Percentiles rank a stretch among this genome's conserved stretches.
Evolutionary conservation across 805 yeast species (phyloP).

Genomic region (Pichia nanzhaoensis): DNA sequence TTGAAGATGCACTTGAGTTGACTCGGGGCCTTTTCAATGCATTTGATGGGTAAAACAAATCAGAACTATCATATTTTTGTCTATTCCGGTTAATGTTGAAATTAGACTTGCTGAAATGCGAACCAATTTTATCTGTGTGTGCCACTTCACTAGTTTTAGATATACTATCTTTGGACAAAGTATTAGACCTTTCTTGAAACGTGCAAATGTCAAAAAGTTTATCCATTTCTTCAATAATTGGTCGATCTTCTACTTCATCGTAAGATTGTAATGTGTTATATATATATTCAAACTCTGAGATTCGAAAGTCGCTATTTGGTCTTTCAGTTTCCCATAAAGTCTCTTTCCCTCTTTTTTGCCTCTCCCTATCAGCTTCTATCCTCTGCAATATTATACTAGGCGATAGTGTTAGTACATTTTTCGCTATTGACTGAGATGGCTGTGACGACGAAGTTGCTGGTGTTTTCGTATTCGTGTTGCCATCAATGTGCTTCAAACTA

Average conservation of each 20-base stretch:
- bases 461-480: not conserved
- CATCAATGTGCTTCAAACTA: not conserved
- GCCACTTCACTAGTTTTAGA: not conserved
- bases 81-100: too few species aligned
- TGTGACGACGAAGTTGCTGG: conserved; percentile 2
- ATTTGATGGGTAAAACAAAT: conserved; percentile 1
- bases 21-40: not conserved
- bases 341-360: conserved; percentile 81
- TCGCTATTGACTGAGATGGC: not conserved
- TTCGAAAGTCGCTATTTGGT: conserved; percentile 20
- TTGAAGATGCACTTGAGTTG: not conserved
- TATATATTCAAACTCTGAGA: conserved; percentile 31
- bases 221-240: conserved; percentile 22
- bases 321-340: conserved; percentile 65
- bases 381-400: conserved; percentile 57
- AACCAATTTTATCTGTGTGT: too few species aligned
- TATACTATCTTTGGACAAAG: not conserved
- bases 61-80: not conserved
- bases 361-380: conserved; percentile 90
- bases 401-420: conserved; percentile 13
- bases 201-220: conserved; percentile 15
- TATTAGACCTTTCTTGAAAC: not conserved
- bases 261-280: conserved; percentile 16
- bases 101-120: too few species aligned
- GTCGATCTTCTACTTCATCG: conserved; percentile 19